Percentiles rank a stretch among this genome's conserved stretches.
Evolutionary conservation across 2,329 filamentous ascomycete genomes (phyloP).

Genomic region (Paracoccidioides lutzii): DNA sequence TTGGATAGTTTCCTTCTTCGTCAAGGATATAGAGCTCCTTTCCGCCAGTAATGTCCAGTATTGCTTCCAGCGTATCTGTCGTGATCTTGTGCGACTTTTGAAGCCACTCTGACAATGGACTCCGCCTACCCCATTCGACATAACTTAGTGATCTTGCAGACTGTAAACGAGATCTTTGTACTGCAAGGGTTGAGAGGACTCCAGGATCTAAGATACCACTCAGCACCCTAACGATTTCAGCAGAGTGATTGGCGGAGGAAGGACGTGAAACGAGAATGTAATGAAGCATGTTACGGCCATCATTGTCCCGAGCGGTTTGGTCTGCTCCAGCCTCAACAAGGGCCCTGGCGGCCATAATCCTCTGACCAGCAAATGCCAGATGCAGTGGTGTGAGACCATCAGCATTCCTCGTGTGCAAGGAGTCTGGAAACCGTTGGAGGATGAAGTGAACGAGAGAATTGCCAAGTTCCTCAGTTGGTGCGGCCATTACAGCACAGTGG

Average conservation of each 20-base stretch:
- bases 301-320: conserved; percentile 48
- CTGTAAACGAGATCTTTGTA: conserved; percentile 5
- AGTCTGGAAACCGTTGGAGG: conserved; percentile 46
- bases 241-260: neutral
- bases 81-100: conserved; percentile 17
- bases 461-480: neutral
- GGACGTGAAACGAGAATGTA: conserved; percentile 26
- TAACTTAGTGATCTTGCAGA: neutral
- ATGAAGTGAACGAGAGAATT: conserved; percentile 50
- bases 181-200: conserved; percentile 4
- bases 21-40: conserved; percentile 34
- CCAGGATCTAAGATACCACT: conserved; percentile 5
- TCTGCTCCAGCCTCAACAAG: conserved; percentile 59
- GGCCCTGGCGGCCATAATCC: conserved; percentile 33
- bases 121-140: conserved; percentile 4
- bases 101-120: conserved; percentile 5
- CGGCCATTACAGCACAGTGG: neutral
- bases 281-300: conserved; percentile 58
- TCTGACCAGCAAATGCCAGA: conserved; percentile 45
- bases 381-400: conserved; percentile 49
- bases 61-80: conserved; percentile 33
- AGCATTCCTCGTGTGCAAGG: conserved; percentile 45
- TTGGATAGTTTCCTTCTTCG: conserved; percentile 31
- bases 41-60: conserved; percentile 41
- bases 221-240: neutral